A percentile compares a stretch with the other conserved stretches of the same genome.
Conservation (phyloP, 441 rosid species). For the Brassica hybrid region DNA sequence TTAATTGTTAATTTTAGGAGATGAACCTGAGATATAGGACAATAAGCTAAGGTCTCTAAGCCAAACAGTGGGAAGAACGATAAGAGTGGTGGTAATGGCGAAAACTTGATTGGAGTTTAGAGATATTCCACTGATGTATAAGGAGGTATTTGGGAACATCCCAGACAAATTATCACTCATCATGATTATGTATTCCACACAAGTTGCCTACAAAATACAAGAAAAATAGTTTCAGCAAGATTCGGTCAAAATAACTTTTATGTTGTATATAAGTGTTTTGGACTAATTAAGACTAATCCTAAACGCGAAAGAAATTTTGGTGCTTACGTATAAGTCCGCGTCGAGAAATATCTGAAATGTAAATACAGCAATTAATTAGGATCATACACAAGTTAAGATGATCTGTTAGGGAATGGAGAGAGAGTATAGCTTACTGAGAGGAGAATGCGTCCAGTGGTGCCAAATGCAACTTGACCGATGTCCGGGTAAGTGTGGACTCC, state of each 20-base stretch:
- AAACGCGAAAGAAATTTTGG: background rate
- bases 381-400: background rate
- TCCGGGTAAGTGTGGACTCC: constrained; percentile 68
- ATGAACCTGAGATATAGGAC: no score
- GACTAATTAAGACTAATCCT: background rate
- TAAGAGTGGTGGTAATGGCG: no score
- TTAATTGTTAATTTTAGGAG: background rate
- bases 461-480: constrained; percentile 83
- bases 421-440: constrained; percentile 51
- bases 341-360: constrained; percentile 52
- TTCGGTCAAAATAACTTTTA: background rate
- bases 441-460: constrained; percentile 56
- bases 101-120: no score
- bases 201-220: no score
- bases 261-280: no score
- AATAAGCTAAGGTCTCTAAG: no score
- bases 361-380: background rate
- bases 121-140: no score
- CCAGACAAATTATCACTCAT: no score
- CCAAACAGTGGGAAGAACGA: no score
- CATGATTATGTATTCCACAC: no score
- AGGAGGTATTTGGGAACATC: no score
- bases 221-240: no score
- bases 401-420: background rate
- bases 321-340: constrained; percentile 71